Conservation (phyloP, 2,329 filamentous ascomycete genomes). For the Fusarium luffae region DNA sequence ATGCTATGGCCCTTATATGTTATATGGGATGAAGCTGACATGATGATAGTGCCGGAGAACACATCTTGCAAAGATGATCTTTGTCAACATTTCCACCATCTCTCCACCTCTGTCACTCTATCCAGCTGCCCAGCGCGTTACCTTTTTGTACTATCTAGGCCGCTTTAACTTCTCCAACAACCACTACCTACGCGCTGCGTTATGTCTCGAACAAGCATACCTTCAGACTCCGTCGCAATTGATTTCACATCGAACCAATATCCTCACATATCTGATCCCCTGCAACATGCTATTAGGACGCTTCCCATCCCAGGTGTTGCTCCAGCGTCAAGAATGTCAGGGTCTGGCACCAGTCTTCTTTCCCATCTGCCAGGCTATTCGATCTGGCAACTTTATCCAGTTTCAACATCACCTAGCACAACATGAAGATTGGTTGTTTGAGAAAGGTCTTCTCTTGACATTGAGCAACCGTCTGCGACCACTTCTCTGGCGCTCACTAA, state of each 20-base stretch:
- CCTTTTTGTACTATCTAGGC: constrained; percentile 94
- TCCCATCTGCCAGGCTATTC: constrained; percentile 78
- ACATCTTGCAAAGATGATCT: constrained; percentile 85
- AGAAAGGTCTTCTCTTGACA: constrained; percentile 79
- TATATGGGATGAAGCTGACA: constrained; percentile 3
- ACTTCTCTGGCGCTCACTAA: constrained; percentile 84
- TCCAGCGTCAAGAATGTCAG: constrained; percentile 71
- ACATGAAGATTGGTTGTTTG: constrained; percentile 78
- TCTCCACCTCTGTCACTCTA: constrained; percentile 85
- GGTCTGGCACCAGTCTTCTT: constrained; percentile 74
- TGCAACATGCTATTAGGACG: constrained; percentile 86
- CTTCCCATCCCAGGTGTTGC: constrained; percentile 76
- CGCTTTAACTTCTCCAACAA: constrained; percentile 88
- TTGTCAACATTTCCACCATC: constrained; percentile 85
- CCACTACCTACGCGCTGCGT: constrained; percentile 81
- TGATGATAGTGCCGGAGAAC: constrained; percentile 76
- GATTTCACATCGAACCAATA: constrained; percentile 78
- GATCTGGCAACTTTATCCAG: constrained; percentile 76
- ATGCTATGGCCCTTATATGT: constrained; percentile 38
- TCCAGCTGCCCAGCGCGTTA: constrained; percentile 86
- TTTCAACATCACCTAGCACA: constrained; percentile 76
- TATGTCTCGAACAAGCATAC: constrained; percentile 83
- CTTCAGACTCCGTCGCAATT: constrained; percentile 71
- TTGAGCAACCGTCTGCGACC: constrained; percentile 82
- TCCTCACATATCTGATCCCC: constrained; percentile 85